Percentiles rank a stretch among this genome's conserved stretches.
Evolutionary conservation across 495 filamentous ascomycete species (phyloP).

Genomic region (Hypoxylon subgilvum): DNA sequence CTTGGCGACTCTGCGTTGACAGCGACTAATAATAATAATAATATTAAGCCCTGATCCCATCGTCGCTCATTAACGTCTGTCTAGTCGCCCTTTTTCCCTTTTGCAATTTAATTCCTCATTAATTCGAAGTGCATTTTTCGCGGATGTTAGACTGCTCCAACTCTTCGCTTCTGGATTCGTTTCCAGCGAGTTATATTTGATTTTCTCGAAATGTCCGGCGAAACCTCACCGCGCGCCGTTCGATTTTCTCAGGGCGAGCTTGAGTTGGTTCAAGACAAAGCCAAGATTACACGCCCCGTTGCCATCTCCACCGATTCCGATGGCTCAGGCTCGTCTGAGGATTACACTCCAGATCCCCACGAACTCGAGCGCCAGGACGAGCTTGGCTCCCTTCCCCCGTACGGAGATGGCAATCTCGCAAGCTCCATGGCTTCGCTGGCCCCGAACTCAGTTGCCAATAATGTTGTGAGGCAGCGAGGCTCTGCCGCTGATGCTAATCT

Average conservation of each 20-base stretch:
- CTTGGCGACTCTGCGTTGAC: conserved; percentile 32
- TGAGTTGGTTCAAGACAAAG: conserved; percentile 42
- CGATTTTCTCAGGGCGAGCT: conserved; percentile 57
- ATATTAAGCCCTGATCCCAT: conserved; percentile 6
- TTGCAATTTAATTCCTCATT: neutral
- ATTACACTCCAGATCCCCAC: conserved; percentile 57
- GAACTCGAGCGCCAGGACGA: conserved; percentile 55
- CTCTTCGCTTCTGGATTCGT: conserved; percentile 17
- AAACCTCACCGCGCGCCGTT: conserved; percentile 58
- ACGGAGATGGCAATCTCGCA: conserved; percentile 45
- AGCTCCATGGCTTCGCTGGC: conserved; percentile 46
- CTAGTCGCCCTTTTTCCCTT: neutral
- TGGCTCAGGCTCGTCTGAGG: conserved; percentile 68
- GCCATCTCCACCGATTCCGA: conserved; percentile 66
- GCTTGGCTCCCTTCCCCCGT: conserved; percentile 50
- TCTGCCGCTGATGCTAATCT: conserved; percentile 1
- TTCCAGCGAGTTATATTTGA: conserved; percentile 28
- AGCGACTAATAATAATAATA: conserved; percentile 10
- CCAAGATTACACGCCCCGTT: conserved; percentile 53
- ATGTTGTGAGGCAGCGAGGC: conserved; percentile 44
- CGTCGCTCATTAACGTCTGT: conserved; percentile 11
- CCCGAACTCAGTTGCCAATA: conserved; percentile 49
- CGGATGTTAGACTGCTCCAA: conserved; percentile 27
- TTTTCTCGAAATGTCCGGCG: conserved; percentile 45
- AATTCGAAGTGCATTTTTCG: neutral